Evolutionary conservation across 257 asterid species (phyloP), one percentile per base, ranked within the genome.

Genomic region (Anisodus acutangulus): DNA sequence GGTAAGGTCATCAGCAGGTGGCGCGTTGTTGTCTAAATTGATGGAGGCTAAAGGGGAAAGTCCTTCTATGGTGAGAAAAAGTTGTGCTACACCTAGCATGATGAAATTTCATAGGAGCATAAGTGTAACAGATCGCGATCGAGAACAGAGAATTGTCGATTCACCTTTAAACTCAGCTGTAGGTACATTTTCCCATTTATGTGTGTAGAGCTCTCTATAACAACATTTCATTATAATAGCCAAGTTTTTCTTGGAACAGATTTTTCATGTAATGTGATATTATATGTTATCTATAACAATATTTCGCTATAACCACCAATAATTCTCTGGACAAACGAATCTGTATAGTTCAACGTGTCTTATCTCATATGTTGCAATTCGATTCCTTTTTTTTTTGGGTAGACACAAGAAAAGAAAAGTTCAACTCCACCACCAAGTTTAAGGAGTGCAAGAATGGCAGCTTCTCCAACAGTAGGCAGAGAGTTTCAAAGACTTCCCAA

Each of bases 1-100:
- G 31, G 31, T 26, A 7, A 90, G 99, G 83, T 92, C 98, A 7
- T 96, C 99, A 0, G 97, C 90, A 7, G 97, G 98, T 6, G 99
- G 98, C 1, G 91, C 85, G 0, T 83, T 92, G 72, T 83, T 95
- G 89, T 84, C 93, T 0, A 95, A 89, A 86, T 66, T 92, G 88
- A 86, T 55, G 80, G 97, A 91, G 83, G 60, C 79, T 4, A 89
- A 88, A 82, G 89, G 88, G 17, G 94, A 92, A 83, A 87, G 91
- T 69, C 94, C 94, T 71, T 83, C 84, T 11, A 19, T 91, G 89
- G 63, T 93, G 39, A 84, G 97, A 87, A 95, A 92, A 86, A 95
- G 98, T 84, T 94, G 95, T 57, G 87, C 84, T 47, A 88, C 94
- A 0, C 97, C 97, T 64, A 88, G 93, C 0, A 45, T 85, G 74